These are phyloP conservation scores for Clitoria ternatea DNA, from an alignment of 306 rosid genomes.

Conservation along the genomic window DNA sequence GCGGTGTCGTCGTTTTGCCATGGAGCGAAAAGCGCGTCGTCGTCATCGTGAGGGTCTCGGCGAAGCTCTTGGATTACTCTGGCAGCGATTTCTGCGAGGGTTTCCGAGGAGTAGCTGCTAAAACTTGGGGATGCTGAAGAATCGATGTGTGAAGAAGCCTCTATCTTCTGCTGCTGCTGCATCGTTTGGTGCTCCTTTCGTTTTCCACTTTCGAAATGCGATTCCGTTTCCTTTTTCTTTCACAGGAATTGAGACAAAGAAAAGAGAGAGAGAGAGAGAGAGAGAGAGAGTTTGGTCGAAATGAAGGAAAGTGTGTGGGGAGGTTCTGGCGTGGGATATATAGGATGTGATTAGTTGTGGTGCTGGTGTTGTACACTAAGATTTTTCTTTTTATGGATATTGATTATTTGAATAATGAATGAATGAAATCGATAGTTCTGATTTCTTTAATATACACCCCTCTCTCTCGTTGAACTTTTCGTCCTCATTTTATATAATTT, in stretches of 20 bases:
- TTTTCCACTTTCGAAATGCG: constrained; percentile 40
- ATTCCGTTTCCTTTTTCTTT: constrained; percentile 5
- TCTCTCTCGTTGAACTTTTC: too few relatives aligned
- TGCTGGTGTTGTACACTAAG: neutral
- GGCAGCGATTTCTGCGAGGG: constrained; percentile 85
- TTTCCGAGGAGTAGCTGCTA: constrained; percentile 69
- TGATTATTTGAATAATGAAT: neutral
- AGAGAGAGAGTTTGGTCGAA: constrained; percentile 22
- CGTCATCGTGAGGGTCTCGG: constrained; percentile 25
- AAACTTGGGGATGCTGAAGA: constrained; percentile 76
- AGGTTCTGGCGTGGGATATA: constrained; percentile 14
- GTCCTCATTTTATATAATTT: too few relatives aligned
- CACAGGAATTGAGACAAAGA: neutral
- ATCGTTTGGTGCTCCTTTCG: neutral
- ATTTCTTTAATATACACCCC: too few relatives aligned
- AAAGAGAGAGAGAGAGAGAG: neutral
- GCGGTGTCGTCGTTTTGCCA: constrained; percentile 19
- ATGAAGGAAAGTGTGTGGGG: constrained; percentile 25
- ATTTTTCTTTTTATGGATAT: neutral
- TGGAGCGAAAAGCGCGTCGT: constrained; percentile 21
- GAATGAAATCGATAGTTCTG: too few relatives aligned
- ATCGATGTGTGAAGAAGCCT: constrained; percentile 33
- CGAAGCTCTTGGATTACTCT: constrained; percentile 65
- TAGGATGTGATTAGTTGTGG: neutral
- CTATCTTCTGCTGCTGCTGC: constrained; percentile 20